A percentile compares a stretch with the other conserved stretches of the same genome.
Conservation (phyloP, 441 rosid genomes). For the Geranium incanum region DNA sequence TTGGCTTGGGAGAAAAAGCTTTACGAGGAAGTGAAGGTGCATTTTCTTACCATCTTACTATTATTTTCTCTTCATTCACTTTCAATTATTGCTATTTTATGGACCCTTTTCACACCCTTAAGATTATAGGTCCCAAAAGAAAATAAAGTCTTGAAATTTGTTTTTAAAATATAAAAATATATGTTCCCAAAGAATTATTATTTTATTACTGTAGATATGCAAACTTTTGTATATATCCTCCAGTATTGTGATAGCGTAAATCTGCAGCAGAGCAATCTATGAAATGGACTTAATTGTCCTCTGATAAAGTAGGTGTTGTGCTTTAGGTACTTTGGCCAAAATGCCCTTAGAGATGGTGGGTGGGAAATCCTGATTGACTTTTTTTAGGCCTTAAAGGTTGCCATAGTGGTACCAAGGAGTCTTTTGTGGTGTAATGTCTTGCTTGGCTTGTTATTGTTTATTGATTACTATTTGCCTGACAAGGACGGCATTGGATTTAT, state of each 20-base stretch:
- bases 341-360: neutral
- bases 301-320: neutral
- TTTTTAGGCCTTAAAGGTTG: neutral
- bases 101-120: too few species aligned
- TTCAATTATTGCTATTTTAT: neutral
- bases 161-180: too few species aligned
- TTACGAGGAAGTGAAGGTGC: conserved; percentile 81
- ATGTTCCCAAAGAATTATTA: too few species aligned
- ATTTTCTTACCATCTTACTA: neutral
- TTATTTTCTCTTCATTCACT: neutral
- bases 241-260: neutral
- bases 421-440: neutral
- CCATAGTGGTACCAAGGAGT: neutral
- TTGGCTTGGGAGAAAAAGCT: conserved; percentile 97
- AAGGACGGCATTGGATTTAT: neutral
- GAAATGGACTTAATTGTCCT: neutral
- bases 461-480: neutral
- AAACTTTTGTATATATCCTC: neutral
- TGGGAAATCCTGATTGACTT: neutral
- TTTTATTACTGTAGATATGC: too few species aligned
- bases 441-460: neutral
- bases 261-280: neutral
- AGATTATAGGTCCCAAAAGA: too few species aligned
- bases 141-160: too few species aligned
- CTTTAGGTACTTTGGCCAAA: neutral